These are phyloP conservation scores for Ceriops tagal DNA, from an alignment of 345 rosid genomes.

Conservation along the genomic window DNA sequence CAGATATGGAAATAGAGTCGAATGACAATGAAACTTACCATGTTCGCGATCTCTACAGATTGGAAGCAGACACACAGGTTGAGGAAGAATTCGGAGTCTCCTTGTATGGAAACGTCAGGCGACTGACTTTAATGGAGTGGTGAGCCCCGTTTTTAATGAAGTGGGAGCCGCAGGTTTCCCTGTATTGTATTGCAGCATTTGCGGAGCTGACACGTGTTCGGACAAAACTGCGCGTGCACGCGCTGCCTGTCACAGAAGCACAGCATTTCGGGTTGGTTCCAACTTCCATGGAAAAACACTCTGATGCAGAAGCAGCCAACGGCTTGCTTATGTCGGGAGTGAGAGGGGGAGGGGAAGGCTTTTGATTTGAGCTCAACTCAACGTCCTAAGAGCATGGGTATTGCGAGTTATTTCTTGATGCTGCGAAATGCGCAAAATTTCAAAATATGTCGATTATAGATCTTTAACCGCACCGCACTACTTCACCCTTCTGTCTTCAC, in stretches of 20 bases:
- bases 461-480: too few relatives aligned
- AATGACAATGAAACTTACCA: not conserved
- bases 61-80: not conserved
- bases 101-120: not conserved
- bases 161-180: not conserved
- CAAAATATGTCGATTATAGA: too few relatives aligned
- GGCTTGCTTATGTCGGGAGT: too few relatives aligned
- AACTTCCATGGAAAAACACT: too few relatives aligned
- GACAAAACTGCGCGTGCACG: not conserved
- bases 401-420: too few relatives aligned
- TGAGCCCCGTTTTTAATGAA: not conserved
- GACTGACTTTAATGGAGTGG: not conserved
- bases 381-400: too few relatives aligned
- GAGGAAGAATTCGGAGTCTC: not conserved
- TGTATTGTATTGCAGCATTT: not conserved
- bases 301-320: too few relatives aligned
- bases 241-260: not conserved
- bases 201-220: not conserved
- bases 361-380: too few relatives aligned
- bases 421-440: too few relatives aligned
- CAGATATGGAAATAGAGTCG: not conserved
- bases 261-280: too few relatives aligned
- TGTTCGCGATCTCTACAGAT: not conserved
- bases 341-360: too few relatives aligned
- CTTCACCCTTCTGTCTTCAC: too few relatives aligned